Evolutionary conservation across 306 rosid genomes (phyloP).

Genomic region (Quercus mongolica): DNA sequence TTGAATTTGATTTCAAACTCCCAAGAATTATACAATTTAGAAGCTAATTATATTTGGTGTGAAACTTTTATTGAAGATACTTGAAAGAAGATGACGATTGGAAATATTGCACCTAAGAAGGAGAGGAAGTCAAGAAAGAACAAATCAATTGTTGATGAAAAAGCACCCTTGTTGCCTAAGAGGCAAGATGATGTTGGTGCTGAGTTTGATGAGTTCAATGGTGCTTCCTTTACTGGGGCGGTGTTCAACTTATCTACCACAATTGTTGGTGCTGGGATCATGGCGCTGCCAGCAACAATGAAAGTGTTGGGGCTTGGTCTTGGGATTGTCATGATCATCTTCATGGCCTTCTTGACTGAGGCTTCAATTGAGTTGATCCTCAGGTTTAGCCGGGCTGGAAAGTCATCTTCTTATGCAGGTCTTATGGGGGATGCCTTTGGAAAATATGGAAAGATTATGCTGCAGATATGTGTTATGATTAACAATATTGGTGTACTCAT

Average conservation of each 20-base stretch:
- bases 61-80: neutral
- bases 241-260: constrained; percentile 86
- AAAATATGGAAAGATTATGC: constrained; percentile 55
- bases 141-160: constrained; percentile 46
- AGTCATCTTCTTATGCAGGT: constrained; percentile 60
- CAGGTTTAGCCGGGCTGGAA: constrained; percentile 66
- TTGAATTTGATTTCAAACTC: constrained; percentile 16
- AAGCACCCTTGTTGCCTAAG: constrained; percentile 65
- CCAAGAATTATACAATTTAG: neutral
- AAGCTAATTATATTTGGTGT: constrained; percentile 22
- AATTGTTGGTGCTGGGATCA: constrained; percentile 85
- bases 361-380: constrained; percentile 68
- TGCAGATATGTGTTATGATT: constrained; percentile 55
- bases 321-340: constrained; percentile 61
- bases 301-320: constrained; percentile 74
- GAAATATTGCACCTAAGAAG: constrained; percentile 23
- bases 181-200: constrained; percentile 23
- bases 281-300: constrained; percentile 86
- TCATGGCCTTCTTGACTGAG: constrained; percentile 66
- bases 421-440: constrained; percentile 77
- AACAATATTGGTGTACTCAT: constrained; percentile 70
- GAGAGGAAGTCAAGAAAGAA: constrained; percentile 44
- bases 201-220: constrained; percentile 63
- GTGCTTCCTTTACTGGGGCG: constrained; percentile 88
- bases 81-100: constrained; percentile 53